These are phyloP conservation scores for Musa troglodytarum DNA, from an alignment of 176 grass and related monocot genomes.

Conservation along the genomic window DNA sequence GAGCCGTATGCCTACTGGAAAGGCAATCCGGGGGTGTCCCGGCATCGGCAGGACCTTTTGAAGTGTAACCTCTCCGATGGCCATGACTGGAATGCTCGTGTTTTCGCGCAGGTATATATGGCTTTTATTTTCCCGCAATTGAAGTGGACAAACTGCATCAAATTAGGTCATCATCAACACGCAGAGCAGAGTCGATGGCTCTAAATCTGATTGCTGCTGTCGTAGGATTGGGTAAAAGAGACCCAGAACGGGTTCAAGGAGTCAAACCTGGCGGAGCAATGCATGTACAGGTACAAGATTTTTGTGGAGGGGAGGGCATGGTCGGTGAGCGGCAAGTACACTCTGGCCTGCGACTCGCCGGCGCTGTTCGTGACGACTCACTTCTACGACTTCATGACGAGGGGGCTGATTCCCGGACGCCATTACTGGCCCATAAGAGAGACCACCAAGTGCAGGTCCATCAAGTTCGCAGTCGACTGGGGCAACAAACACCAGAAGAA, in stretches of 20 bases:
- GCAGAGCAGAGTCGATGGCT: background rate
- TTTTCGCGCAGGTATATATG: slow-evolving; percentile 31
- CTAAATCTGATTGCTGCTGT: background rate
- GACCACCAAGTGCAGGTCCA: slow-evolving; percentile 34
- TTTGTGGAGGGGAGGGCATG: slow-evolving; percentile 44
- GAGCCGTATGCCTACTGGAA: slow-evolving; percentile 53
- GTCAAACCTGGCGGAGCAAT: slow-evolving; percentile 47
- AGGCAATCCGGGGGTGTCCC: slow-evolving; percentile 16
- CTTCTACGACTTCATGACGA: slow-evolving; percentile 44
- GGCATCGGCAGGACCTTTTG: slow-evolving; percentile 25
- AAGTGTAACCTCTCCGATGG: slow-evolving; percentile 32
- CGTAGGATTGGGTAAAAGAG: slow-evolving; percentile 34
- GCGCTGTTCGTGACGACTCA: slow-evolving; percentile 26
- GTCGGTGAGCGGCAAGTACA: slow-evolving; percentile 65
- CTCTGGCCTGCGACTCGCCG: slow-evolving; percentile 46
- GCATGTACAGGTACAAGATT: slow-evolving; percentile 58
- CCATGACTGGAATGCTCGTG: slow-evolving; percentile 44
- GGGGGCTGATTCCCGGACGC: slow-evolving; percentile 35
- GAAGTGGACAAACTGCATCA: background rate
- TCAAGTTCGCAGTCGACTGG: slow-evolving; percentile 48
- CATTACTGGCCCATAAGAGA: slow-evolving; percentile 55
- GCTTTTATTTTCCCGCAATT: background rate
- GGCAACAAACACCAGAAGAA: slow-evolving; percentile 38
- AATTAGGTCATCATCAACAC: background rate
- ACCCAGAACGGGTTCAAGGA: slow-evolving; percentile 26